These are phyloP conservation scores for Amanita pseudoporphyria DNA, from an alignment of 768 basidiomycete genomes.

Conservation along the genomic window DNA sequence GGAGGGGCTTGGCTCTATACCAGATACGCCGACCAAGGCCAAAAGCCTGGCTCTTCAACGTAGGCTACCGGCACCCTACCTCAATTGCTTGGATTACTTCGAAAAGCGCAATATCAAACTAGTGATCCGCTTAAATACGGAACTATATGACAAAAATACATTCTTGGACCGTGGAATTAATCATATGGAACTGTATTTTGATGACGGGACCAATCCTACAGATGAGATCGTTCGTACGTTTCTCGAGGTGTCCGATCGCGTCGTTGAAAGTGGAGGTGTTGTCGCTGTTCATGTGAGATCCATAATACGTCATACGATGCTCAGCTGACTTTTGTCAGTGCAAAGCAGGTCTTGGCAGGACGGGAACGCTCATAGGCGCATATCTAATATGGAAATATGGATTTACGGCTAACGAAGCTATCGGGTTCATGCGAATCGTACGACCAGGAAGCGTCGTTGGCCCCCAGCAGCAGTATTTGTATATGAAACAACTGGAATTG, in stretches of 20 bases:
- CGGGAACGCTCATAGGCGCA: slow-evolving; percentile 94
- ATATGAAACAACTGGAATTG: slow-evolving; percentile 92
- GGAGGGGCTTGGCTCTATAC: slow-evolving; percentile 14
- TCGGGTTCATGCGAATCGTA: slow-evolving; percentile 97
- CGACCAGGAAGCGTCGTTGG: slow-evolving; percentile 92
- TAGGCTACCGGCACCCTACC: slow-evolving; percentile 70
- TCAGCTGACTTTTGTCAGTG: slow-evolving; percentile 41
- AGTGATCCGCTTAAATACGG: slow-evolving; percentile 89
- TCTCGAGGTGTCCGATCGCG: slow-evolving; percentile 73
- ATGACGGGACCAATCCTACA: slow-evolving; percentile 96
- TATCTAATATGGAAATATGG: slow-evolving; percentile 99
- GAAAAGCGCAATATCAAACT: slow-evolving; percentile 79
- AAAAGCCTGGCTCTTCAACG: slow-evolving; percentile 58
- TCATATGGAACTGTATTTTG: slow-evolving; percentile 91
- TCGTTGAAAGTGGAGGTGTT: slow-evolving; percentile 70
- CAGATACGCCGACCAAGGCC: slow-evolving; percentile 13
- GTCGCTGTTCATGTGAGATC: slow-evolving; percentile 79
- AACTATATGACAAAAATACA: slow-evolving; percentile 74
- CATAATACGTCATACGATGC: not conserved
- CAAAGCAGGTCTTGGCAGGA: slow-evolving; percentile 94
- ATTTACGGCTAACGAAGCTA: slow-evolving; percentile 92
- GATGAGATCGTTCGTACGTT: slow-evolving; percentile 92
- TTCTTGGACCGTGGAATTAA: slow-evolving; percentile 82
- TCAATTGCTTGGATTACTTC: slow-evolving; percentile 91
- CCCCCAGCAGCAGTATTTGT: slow-evolving; percentile 91